Percentiles rank a stretch among this genome's conserved stretches.
phyloP scores from a whole-genome alignment of 2,329 filamentous ascomycete genomes.

The Ceratocystis papillata region DNA sequence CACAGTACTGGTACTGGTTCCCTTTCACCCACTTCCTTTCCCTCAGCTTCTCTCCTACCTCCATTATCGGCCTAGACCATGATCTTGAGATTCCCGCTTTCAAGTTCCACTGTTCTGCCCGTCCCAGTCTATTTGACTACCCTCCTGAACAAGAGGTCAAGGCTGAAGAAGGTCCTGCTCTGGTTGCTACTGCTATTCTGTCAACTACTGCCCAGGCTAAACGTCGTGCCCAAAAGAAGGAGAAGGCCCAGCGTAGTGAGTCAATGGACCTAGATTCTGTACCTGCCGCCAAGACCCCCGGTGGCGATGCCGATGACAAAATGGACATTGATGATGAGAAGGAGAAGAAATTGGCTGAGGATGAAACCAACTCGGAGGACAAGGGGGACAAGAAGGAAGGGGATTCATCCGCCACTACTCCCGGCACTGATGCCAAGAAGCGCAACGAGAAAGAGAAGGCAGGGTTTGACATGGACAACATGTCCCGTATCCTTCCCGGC shows the following conservation, averaged over 20 bases:
- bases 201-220: conserved; percentile 97
- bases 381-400: conserved; percentile 50
- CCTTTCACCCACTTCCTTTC: conserved; percentile 96
- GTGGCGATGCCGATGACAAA: conserved; percentile 54
- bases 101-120: conserved; percentile 91
- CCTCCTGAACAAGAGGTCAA: conserved; percentile 95
- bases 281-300: conserved; percentile 50
- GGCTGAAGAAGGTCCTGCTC: conserved; percentile 80
- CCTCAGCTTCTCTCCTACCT: conserved; percentile 89
- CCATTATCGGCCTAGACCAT: conserved; percentile 87
- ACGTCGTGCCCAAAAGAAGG: conserved; percentile 86
- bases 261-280: conserved; percentile 85
- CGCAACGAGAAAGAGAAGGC: conserved; percentile 93
- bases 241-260: conserved; percentile 75
- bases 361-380: conserved; percentile 44
- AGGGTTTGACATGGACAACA: conserved; percentile 91
- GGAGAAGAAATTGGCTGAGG: conserved; percentile 36
- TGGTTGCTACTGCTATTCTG: conserved; percentile 89
- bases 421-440: conserved; percentile 58
- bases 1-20: conserved; percentile 99
- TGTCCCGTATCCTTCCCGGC: conserved; percentile 82
- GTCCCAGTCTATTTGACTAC: conserved; percentile 94
- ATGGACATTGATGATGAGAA: conserved; percentile 75
- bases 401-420: conserved; percentile 33
- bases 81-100: conserved; percentile 87